Conservation (phyloP, 2,329 filamentous ascomycete genomes). For the Microcyclospora tardicrescens region DNA sequence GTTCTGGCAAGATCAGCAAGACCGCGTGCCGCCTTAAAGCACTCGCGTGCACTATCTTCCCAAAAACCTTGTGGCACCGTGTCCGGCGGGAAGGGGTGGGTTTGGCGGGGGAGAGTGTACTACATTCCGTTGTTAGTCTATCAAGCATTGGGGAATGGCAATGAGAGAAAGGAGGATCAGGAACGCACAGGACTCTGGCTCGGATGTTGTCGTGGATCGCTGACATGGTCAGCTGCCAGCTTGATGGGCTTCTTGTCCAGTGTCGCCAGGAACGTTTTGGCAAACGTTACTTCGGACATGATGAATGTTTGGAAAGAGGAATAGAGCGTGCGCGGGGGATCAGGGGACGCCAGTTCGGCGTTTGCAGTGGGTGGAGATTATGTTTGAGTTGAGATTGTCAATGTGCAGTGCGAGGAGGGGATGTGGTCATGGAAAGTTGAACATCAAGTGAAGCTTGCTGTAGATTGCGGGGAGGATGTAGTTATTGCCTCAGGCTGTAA, state of each 20-base stretch:
- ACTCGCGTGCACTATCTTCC: conserved; percentile 47
- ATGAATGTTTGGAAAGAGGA: conserved; percentile 50
- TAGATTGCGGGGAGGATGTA: too few species aligned
- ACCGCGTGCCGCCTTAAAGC: conserved; percentile 50
- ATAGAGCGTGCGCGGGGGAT: conserved; percentile 11
- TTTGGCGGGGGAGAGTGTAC: conserved; percentile 60
- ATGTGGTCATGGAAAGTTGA: too few species aligned
- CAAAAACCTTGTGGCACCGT: conserved; percentile 45
- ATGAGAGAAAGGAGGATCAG: conserved; percentile 2
- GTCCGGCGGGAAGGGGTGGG: conserved; percentile 37
- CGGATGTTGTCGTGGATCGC: conserved; percentile 69
- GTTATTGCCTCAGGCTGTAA: too few species aligned
- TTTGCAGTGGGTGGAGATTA: background rate
- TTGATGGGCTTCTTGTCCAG: conserved; percentile 70
- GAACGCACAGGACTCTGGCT: conserved; percentile 58
- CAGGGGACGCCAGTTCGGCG: conserved; percentile 4
- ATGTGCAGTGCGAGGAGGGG: background rate
- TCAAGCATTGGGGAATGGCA: background rate
- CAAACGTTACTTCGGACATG: conserved; percentile 58
- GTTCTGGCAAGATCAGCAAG: conserved; percentile 55
- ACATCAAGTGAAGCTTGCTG: too few species aligned
- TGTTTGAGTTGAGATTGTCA: background rate
- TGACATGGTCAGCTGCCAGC: conserved; percentile 79
- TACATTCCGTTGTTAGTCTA: conserved; percentile 22
- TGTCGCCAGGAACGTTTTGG: conserved; percentile 66